Conservation (phyloP, 2,329 filamentous ascomycete genomes). For the Monilinia fructigena region DNA sequence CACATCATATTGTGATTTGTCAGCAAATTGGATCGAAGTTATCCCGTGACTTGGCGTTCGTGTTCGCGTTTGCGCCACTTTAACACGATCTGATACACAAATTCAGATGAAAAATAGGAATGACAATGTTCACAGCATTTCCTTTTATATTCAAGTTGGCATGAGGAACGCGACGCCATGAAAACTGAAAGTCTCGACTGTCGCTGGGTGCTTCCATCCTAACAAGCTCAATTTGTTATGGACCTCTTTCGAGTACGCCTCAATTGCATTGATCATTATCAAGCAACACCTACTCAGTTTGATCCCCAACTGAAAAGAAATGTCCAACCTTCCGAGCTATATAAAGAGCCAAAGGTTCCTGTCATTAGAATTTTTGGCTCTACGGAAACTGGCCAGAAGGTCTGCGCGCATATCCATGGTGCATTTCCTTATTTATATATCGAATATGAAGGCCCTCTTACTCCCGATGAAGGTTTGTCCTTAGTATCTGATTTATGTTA, state of each 20-base stretch:
- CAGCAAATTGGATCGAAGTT: not conserved
- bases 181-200: slow-evolving; percentile 9
- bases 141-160: not conserved
- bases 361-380: slow-evolving; percentile 89
- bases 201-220: slow-evolving; percentile 9
- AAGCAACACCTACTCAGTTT: slow-evolving; percentile 72
- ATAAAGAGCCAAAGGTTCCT: slow-evolving; percentile 71
- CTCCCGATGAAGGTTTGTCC: slow-evolving; percentile 62
- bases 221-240: slow-evolving; percentile 44
- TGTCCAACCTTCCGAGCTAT: slow-evolving; percentile 56
- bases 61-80: slow-evolving; percentile 18
- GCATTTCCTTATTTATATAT: slow-evolving; percentile 95
- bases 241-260: slow-evolving; percentile 84
- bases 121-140: not conserved
- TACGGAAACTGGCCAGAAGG: slow-evolving; percentile 91
- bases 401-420: slow-evolving; percentile 93
- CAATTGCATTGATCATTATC: slow-evolving; percentile 96
- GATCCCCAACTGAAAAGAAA: slow-evolving; percentile 75
- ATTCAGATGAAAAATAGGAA: not conserved
- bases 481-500: not conserved
- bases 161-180: slow-evolving; percentile 5
- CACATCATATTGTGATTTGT: not conserved
- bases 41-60: slow-evolving; percentile 6
- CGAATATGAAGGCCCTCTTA: slow-evolving; percentile 72
- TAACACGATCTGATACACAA: not conserved